phyloP scores from a whole-genome alignment of 345 rosid species.

The Eucalyptus regnans region DNA sequence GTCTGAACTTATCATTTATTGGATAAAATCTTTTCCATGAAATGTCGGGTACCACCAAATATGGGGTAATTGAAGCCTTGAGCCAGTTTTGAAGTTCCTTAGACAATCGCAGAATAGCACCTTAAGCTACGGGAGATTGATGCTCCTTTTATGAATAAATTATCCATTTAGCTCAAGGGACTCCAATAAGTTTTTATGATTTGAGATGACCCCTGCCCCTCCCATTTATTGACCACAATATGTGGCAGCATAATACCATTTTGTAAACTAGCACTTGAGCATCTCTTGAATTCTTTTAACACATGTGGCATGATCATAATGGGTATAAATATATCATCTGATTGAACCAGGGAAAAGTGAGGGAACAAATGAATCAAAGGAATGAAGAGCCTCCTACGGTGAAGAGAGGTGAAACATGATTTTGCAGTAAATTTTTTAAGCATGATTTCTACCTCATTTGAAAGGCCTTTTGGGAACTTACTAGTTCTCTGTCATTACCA shows the following conservation, averaged over 20 bases:
- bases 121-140: background rate
- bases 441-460: background rate
- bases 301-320: background rate
- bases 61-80: background rate
- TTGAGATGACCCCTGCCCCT: background rate
- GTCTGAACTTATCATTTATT: background rate
- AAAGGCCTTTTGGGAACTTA: background rate
- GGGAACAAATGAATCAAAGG: slow-evolving; percentile 12
- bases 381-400: background rate
- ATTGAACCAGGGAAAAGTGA: slow-evolving; percentile 27
- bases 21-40: background rate
- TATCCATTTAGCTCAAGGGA: background rate
- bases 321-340: background rate
- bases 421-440: background rate
- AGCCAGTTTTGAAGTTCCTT: background rate
- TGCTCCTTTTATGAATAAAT: background rate
- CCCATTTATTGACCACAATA: background rate
- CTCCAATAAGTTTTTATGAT: background rate
- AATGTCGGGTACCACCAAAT: background rate
- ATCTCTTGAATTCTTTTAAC: background rate
- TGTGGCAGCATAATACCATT: background rate
- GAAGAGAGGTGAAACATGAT: slow-evolving; percentile 34
- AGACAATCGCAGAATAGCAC: background rate
- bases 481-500: slow-evolving; percentile 1
- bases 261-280: background rate